Conservation (phyloP, 2,329 filamentous ascomycete genomes). For the Monosporascus sp. region DNA sequence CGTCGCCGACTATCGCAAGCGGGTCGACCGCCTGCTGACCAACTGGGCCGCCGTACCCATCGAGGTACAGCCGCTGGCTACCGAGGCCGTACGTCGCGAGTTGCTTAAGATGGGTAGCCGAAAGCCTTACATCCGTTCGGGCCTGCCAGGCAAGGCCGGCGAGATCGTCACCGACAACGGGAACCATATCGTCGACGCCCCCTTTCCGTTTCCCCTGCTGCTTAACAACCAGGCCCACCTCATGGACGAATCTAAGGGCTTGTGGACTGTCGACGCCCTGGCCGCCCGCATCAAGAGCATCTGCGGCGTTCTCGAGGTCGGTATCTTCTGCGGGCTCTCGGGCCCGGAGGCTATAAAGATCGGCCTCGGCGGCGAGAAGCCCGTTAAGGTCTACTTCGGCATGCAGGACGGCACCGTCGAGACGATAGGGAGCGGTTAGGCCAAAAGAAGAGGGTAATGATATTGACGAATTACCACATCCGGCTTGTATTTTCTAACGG, state of each 20-base stretch:
- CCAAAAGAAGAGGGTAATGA: too few species aligned
- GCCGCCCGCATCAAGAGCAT: constrained; percentile 72
- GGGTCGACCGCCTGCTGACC: constrained; percentile 67
- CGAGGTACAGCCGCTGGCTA: constrained; percentile 83
- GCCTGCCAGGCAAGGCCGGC: constrained; percentile 71
- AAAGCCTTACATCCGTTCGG: constrained; percentile 65
- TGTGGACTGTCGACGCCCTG: constrained; percentile 76
- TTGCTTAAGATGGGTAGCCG: constrained; percentile 69
- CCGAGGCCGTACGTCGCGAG: constrained; percentile 68
- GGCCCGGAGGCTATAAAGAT: constrained; percentile 57
- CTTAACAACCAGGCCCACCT: constrained; percentile 39
- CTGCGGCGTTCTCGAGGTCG: constrained; percentile 85
- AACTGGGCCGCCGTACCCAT: constrained; percentile 84
- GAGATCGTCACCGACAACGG: constrained; percentile 77
- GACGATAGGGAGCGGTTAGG: constrained; percentile 14
- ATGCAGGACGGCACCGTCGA: constrained; percentile 70
- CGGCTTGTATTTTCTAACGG: too few species aligned
- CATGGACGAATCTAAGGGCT: constrained; percentile 55
- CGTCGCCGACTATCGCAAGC: constrained; percentile 89
- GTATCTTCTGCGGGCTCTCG: constrained; percentile 80
- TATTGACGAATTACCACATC: too few species aligned
- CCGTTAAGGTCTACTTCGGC: constrained; percentile 91
- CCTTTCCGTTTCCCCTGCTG: constrained; percentile 65
- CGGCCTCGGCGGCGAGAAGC: constrained; percentile 71
- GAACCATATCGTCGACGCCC: constrained; percentile 88